These are phyloP conservation scores for Phycomyces nitens DNA, from an alignment of 192 early-diverging fungal genomes.

Conservation along the genomic window DNA sequence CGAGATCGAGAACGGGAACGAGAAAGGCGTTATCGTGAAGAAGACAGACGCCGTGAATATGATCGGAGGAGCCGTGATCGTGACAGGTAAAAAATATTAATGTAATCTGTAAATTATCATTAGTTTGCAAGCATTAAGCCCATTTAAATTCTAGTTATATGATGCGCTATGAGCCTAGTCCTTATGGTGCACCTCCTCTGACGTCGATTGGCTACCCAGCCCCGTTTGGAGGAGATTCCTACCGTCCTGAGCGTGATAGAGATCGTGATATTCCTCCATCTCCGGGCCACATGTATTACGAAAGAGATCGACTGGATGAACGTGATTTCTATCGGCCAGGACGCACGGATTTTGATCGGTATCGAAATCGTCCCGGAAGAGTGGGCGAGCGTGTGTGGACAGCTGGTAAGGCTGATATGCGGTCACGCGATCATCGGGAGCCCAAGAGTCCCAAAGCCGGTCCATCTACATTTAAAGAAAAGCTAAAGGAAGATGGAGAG, in stretches of 20 bases:
- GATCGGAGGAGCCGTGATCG: slow-evolving; percentile 26
- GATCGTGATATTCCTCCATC: slow-evolving; percentile 28
- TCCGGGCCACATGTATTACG: slow-evolving; percentile 12
- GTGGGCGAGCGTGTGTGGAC: background rate
- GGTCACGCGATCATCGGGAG: background rate
- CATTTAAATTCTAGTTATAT: slow-evolving; percentile 11
- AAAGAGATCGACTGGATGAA: slow-evolving; percentile 29
- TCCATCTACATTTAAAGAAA: background rate
- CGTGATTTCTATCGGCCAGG: slow-evolving; percentile 31
- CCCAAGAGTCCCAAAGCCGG: background rate
- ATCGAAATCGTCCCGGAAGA: slow-evolving; percentile 9
- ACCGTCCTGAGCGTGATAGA: slow-evolving; percentile 33
- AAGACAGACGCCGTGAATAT: slow-evolving; percentile 35
- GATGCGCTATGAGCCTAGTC: slow-evolving; percentile 20
- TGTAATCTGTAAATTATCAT: too few relatives aligned
- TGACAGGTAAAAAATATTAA: slow-evolving; percentile 17
- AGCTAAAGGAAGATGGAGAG: background rate
- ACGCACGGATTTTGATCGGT: slow-evolving; percentile 30
- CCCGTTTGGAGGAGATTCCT: slow-evolving; percentile 37
- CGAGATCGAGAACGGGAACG: slow-evolving; percentile 23
- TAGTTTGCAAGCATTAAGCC: too few relatives aligned
- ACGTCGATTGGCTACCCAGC: slow-evolving; percentile 10
- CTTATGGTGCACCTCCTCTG: slow-evolving; percentile 15
- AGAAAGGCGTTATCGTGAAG: slow-evolving; percentile 28
- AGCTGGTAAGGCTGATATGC: background rate